These are phyloP conservation scores for Colletotrichum somersetense DNA, from an alignment of 2,329 filamentous ascomycete genomes.

Conservation along the genomic window DNA sequence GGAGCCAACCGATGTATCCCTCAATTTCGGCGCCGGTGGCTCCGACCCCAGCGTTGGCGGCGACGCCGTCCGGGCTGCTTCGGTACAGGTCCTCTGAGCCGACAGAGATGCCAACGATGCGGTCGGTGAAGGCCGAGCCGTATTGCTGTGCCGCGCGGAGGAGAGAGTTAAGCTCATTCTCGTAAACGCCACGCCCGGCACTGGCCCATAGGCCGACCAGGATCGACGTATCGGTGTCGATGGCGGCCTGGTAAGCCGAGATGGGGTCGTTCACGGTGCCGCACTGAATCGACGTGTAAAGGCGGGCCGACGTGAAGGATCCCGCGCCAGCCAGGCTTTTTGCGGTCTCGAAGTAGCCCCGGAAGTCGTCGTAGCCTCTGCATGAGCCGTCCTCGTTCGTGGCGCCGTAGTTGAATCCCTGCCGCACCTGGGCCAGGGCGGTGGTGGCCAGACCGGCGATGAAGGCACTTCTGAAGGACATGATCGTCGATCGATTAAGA, in stretches of 20 bases:
- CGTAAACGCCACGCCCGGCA: constrained; percentile 52
- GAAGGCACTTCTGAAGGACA: constrained; percentile 17
- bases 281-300: constrained; percentile 41
- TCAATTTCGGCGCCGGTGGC: constrained; percentile 63
- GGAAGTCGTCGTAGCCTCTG: constrained; percentile 39
- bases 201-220: constrained; percentile 66
- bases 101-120: constrained; percentile 66
- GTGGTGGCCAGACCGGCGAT: constrained; percentile 26
- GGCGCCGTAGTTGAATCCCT: constrained; percentile 42
- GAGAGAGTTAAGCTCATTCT: constrained; percentile 64
- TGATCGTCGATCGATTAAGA: constrained; percentile 8
- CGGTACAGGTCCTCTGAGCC: constrained; percentile 70
- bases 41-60: constrained; percentile 31
- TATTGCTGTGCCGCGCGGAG: constrained; percentile 60
- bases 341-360: constrained; percentile 36
- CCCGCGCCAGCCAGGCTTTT: constrained; percentile 24
- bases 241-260: constrained; percentile 74
- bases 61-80: constrained; percentile 29
- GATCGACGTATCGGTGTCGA: constrained; percentile 61
- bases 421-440: constrained; percentile 26
- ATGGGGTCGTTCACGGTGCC: constrained; percentile 64
- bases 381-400: constrained; percentile 37
- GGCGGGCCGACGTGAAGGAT: constrained; percentile 33
- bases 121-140: constrained; percentile 57
- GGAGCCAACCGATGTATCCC: constrained; percentile 69